phyloP scores from a whole-genome alignment of 108 stramenopile genomes.

The Pseudonitzschia multiseries region DNA sequence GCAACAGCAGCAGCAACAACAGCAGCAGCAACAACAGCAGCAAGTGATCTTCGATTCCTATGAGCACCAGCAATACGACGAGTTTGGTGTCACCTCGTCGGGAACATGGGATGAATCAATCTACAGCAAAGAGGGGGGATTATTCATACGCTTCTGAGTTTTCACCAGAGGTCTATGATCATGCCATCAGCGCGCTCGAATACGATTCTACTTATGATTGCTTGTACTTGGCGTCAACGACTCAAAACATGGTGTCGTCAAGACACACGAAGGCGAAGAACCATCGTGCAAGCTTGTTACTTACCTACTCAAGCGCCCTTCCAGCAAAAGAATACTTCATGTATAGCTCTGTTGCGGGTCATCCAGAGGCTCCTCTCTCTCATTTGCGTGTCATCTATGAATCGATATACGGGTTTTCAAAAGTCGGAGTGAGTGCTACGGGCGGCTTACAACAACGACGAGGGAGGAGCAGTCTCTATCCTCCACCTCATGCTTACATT shows the following conservation, averaged over 20 bases:
- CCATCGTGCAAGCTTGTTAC: constrained; percentile 29
- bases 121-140: constrained; percentile 18
- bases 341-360: constrained; percentile 74
- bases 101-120: neutral
- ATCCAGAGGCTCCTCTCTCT: constrained; percentile 58
- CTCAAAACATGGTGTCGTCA: constrained; percentile 34
- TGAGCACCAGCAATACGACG: constrained; percentile 16
- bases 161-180: constrained; percentile 36
- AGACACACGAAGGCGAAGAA: constrained; percentile 9
- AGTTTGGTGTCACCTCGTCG: neutral
- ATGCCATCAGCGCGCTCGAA: constrained; percentile 55
- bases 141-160: constrained; percentile 30
- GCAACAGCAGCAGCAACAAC: too few relatives aligned
- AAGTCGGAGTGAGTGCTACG: neutral
- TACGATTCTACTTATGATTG: constrained; percentile 43
- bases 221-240: constrained; percentile 69
- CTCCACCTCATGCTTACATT: constrained; percentile 62
- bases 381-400: constrained; percentile 49
- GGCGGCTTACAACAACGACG: neutral
- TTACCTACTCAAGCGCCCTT: neutral
- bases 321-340: constrained; percentile 34
- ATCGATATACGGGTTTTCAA: constrained; percentile 50
- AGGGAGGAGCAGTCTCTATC: constrained; percentile 22
- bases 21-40: too few relatives aligned
- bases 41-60: neutral